Conservation (phyloP, 352 stramenopile genomes). For the Globisporangium sylvaticum region DNA sequence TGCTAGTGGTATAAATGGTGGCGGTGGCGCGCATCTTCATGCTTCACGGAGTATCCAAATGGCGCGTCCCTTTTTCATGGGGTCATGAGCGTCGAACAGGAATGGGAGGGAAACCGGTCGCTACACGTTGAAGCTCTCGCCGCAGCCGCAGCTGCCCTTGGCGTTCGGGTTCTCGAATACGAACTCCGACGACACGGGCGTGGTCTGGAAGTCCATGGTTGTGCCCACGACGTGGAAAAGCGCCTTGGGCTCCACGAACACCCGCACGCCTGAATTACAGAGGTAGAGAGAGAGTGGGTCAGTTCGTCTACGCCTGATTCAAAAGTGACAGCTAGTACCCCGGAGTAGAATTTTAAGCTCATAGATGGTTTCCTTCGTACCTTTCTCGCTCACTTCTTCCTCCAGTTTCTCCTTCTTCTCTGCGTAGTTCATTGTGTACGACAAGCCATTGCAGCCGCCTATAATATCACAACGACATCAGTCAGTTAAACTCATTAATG, state of each 20-base stretch:
- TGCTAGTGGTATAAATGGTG: neutral
- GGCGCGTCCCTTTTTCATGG: neutral
- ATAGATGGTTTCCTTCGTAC: conserved; percentile 20
- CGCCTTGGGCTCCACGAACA: conserved; percentile 98
- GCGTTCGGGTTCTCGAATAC: conserved; percentile 99
- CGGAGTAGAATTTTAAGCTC: neutral
- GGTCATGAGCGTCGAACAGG: neutral
- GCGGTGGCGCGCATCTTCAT: neutral
- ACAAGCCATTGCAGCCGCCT: conserved; percentile 98
- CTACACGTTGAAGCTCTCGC: conserved; percentile 99
- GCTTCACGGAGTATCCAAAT: conserved; percentile 1
- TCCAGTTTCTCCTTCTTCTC: conserved; percentile 93
- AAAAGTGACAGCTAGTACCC: no score
- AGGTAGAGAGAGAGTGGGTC: neutral
- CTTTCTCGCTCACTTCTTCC: conserved; percentile 90
- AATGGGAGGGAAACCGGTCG: neutral
- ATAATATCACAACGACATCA: neutral
- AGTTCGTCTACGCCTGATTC: conserved; percentile 4
- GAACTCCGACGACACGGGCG: conserved; percentile 96
- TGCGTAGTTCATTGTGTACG: conserved; percentile 99
- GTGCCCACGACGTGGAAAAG: conserved; percentile 99
- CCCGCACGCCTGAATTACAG: conserved; percentile 74
- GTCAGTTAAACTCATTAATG: neutral
- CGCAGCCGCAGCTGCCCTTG: conserved; percentile 98
- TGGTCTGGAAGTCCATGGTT: conserved; percentile 98